These are phyloP conservation scores for Heritiera fomes DNA, from an alignment of 345 rosid genomes.

Conservation along the genomic window DNA sequence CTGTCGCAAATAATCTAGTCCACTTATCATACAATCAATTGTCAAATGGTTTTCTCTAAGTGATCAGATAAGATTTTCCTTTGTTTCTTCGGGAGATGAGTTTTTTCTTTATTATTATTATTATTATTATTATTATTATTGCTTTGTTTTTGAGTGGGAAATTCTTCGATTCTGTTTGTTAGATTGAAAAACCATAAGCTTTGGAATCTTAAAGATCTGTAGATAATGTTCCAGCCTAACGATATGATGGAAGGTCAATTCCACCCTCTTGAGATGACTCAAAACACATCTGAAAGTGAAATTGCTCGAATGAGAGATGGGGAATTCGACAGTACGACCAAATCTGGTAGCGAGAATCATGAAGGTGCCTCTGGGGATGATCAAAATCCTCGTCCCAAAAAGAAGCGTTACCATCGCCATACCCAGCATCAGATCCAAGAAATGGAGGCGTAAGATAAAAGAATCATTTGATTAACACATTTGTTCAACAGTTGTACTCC, in stretches of 20 bases:
- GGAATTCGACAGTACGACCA: conserved; percentile 65
- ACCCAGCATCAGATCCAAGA: conserved; percentile 99
- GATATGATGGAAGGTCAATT: conserved; percentile 61
- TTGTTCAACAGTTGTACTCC: not conserved
- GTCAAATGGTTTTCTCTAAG: not conserved
- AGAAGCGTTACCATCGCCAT: conserved; percentile 95
- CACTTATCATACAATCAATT: not conserved
- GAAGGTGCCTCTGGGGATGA: conserved; percentile 87
- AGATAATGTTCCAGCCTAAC: conserved; percentile 62
- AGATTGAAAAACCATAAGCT: conserved; percentile 46
- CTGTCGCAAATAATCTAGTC: conserved; percentile 3
- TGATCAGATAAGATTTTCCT: not conserved
- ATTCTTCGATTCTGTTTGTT: conserved; percentile 27
- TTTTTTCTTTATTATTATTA: no score
- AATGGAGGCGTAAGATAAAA: conserved; percentile 78
- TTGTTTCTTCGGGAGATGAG: not conserved
- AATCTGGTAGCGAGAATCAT: conserved; percentile 91
- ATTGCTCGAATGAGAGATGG: conserved; percentile 51
- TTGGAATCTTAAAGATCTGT: conserved; percentile 53
- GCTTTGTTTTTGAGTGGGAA: conserved; percentile 8
- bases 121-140: no score
- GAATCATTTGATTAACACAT: not conserved
- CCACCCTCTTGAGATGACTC: conserved; percentile 47
- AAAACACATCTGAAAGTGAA: conserved; percentile 54
- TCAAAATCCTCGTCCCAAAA: conserved; percentile 76